phyloP scores from a whole-genome alignment of 1,284 basidiomycete species.

The Leccinum subspadiceum region DNA sequence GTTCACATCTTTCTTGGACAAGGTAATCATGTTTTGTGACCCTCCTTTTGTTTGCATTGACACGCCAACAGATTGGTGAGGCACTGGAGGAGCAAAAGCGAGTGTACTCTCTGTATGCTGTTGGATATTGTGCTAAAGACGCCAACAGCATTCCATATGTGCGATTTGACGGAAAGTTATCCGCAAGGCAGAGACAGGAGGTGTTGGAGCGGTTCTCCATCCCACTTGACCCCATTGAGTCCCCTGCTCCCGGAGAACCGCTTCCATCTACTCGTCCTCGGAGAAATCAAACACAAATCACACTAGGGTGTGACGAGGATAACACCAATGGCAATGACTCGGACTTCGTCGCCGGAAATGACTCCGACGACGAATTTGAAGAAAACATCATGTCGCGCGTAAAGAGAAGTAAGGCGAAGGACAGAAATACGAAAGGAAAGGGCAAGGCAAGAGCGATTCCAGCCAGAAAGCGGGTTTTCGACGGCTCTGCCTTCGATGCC shows the following conservation, averaged over 20 bases:
- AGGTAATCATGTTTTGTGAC: constrained; percentile 40
- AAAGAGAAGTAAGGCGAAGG: constrained; percentile 35
- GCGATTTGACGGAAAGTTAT: constrained; percentile 83
- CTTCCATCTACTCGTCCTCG: constrained; percentile 7
- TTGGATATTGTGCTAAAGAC: constrained; percentile 12
- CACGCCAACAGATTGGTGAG: constrained; percentile 57
- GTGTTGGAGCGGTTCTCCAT: constrained; percentile 72
- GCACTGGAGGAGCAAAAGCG: constrained; percentile 64
- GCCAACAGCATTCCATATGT: constrained; percentile 66
- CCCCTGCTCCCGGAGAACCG: constrained; percentile 19
- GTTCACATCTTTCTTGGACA: constrained; percentile 82
- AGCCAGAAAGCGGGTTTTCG: constrained; percentile 11
- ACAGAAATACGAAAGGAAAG: constrained; percentile 39
- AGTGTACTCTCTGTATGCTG: constrained; percentile 15
- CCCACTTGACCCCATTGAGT: constrained; percentile 46
- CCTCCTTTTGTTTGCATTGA: constrained; percentile 4
- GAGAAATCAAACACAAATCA: constrained; percentile 1
- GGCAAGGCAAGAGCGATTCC: constrained; percentile 31
- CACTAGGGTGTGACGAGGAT: constrained; percentile 24
- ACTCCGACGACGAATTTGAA: constrained; percentile 40
- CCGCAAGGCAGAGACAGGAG: constrained; percentile 73
- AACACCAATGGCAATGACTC: constrained; percentile 10
- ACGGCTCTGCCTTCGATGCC: constrained; percentile 24
- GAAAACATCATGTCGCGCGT: constrained; percentile 34
- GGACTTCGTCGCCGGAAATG: constrained; percentile 31